Conservation (phyloP, 2,329 filamentous ascomycete genomes). For the Monilinia vaccinii-corymbosi region DNA sequence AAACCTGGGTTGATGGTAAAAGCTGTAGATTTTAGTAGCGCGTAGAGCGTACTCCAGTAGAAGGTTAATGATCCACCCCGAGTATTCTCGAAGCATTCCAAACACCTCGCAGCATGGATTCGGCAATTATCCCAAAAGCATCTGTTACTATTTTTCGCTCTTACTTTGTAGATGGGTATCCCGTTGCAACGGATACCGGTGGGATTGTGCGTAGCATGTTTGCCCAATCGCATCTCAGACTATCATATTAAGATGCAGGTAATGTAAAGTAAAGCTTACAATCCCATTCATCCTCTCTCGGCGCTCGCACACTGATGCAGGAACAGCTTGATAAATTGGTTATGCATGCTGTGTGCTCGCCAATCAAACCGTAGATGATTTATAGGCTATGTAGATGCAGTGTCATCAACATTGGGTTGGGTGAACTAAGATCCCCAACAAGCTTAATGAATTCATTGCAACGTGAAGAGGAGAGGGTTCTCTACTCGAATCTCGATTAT, state of each 20-base stretch:
- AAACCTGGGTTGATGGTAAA: not conserved
- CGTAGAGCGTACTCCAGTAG: not conserved
- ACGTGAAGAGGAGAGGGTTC: not conserved
- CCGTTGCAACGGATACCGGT: not conserved
- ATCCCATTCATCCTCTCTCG: not conserved
- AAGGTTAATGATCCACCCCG: not conserved
- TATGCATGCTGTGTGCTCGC: not conserved
- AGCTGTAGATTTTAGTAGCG: not conserved
- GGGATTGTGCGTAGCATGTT: not conserved
- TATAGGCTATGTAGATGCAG: not conserved
- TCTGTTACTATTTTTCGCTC: not conserved
- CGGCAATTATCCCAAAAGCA: not conserved
- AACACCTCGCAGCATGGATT: not conserved
- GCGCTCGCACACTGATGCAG: not conserved
- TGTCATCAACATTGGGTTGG: slow-evolving; percentile 3
- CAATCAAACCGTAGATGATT: not conserved
- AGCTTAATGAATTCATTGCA: not conserved
- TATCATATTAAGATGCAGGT: not conserved
- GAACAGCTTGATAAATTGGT: not conserved
- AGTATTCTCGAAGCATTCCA: not conserved
- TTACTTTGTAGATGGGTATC: not conserved
- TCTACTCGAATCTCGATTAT: no score
- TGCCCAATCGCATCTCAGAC: not conserved
- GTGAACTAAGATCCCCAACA: not conserved
- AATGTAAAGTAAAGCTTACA: not conserved